Evolutionary conservation across 306 rosid genomes (phyloP).

Genomic region (Lablab purpureus): DNA sequence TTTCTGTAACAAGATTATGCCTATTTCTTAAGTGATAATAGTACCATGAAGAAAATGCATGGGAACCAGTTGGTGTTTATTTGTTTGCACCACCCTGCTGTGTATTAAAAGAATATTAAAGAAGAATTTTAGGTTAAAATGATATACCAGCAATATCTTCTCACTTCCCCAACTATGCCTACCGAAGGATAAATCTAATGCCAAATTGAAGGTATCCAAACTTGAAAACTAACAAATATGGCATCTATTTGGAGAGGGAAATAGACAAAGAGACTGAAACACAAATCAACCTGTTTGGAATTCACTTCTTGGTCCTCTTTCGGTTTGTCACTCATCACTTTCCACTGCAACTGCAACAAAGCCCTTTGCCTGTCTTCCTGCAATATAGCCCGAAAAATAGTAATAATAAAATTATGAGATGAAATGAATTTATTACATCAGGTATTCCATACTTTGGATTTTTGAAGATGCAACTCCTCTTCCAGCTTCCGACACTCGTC

Average conservation of each 20-base stretch:
- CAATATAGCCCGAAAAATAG: slow-evolving; percentile 36
- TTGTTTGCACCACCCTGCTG: slow-evolving; percentile 19
- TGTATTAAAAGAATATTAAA: slow-evolving; percentile 4
- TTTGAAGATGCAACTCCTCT: slow-evolving; percentile 89
- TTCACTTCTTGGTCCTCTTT: slow-evolving; percentile 90
- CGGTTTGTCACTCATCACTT: slow-evolving; percentile 89
- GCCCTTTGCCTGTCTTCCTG: slow-evolving; percentile 98
- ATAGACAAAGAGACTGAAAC: slow-evolving; percentile 11
- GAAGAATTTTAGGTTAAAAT: slow-evolving; percentile 32
- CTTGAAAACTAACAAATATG: slow-evolving; percentile 32
- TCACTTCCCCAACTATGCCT: background rate
- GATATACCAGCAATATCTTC: slow-evolving; percentile 8
- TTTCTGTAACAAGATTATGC: slow-evolving; percentile 33
- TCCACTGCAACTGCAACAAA: slow-evolving; percentile 95
- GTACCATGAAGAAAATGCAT: background rate
- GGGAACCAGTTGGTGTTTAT: slow-evolving; percentile 1
- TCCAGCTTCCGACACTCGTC: slow-evolving; percentile 85
- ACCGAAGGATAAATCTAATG: slow-evolving; percentile 8
- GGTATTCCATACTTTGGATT: slow-evolving; percentile 73
- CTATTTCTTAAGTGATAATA: slow-evolving; percentile 8
- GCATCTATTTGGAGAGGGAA: slow-evolving; percentile 37
- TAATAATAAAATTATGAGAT: background rate
- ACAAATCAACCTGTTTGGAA: slow-evolving; percentile 73
- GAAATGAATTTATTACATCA: slow-evolving; percentile 32
- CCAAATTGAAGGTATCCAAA: slow-evolving; percentile 8